These are phyloP conservation scores for Gamarada debralockiae DNA, from an alignment of 495 filamentous ascomycete species.

Conservation along the genomic window DNA sequence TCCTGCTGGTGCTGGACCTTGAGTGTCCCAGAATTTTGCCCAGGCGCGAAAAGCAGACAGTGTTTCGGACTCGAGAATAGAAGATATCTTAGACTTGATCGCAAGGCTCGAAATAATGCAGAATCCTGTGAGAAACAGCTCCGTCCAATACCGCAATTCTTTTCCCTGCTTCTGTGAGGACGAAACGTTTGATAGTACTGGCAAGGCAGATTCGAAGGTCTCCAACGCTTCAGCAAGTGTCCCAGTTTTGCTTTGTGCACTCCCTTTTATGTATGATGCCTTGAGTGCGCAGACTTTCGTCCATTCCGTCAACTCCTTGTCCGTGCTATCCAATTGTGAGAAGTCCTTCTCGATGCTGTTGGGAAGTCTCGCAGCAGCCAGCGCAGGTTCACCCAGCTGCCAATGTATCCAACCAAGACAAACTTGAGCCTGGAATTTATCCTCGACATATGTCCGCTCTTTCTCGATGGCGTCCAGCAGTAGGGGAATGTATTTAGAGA, in stretches of 20 bases:
- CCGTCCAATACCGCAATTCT: constrained; percentile 72
- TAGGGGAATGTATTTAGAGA: constrained; percentile 54
- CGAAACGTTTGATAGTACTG: constrained; percentile 49
- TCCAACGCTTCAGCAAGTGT: constrained; percentile 53
- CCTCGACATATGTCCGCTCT: constrained; percentile 43
- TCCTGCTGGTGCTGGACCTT: constrained; percentile 37
- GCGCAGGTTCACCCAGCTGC: constrained; percentile 60
- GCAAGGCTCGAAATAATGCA: constrained; percentile 61
- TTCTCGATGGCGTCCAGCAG: constrained; percentile 62
- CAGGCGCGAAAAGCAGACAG: constrained; percentile 59
- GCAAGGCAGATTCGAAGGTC: constrained; percentile 59
- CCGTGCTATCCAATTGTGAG: constrained; percentile 42
- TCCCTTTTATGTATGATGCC: constrained; percentile 69
- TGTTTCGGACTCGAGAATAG: constrained; percentile 42
- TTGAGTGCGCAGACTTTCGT: constrained; percentile 77
- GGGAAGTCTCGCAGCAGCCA: constrained; percentile 60
- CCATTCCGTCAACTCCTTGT: constrained; percentile 58
- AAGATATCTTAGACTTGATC: constrained; percentile 37
- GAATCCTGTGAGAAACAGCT: constrained; percentile 67
- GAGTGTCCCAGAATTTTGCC: constrained; percentile 50
- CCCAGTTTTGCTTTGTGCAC: constrained; percentile 56
- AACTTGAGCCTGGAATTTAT: constrained; percentile 73
- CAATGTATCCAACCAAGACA: constrained; percentile 83
- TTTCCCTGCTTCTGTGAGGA: constrained; percentile 39
- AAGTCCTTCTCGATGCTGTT: constrained; percentile 52